Base-by-base conservation (phyloP, 345 rosid genomes). In the Rhodomyrtus tomentosa region DNA sequence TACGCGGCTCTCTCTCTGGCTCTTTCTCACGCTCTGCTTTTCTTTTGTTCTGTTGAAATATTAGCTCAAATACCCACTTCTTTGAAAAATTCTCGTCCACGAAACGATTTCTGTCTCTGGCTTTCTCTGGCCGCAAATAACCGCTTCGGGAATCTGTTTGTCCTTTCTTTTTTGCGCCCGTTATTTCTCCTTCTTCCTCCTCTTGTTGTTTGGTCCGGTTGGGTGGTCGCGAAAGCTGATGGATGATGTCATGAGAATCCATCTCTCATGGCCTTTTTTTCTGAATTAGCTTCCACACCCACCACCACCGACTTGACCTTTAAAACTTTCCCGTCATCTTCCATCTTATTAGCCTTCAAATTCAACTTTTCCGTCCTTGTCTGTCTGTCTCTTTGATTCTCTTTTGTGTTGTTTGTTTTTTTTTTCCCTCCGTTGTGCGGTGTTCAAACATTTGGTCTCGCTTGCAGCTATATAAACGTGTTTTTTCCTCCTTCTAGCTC, bases 281-380 rank as follows among this genome's bases (percentile, higher is more conserved):
- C 52, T 29, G 32, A 50, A 45, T 27, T 48, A 27, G 52, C 79
- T 59, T 20, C 79, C n/a, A 48, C 45, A 16, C 76, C 76, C 38
- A 62, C 42, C 76, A 20, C 42, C 42, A 62, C 76, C 42, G 76
- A 62, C 76, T 32, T 20, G 22, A 38, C 22, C 76, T 62, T 62
- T 16, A 62, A 62, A 7, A 38, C 84, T 73, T 56, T 82, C 73
- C 80, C 68, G 80, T 56, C 84, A 24, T 38, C 52, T 2, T 73
- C 29, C 36, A 38, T n/a, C 32, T 24, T n/a, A n/a, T 8, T 54
- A 11, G 51, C 53, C 5, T 82, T 84, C 42, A 2, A 84, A 88
- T 89, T 94, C 93, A 88, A 85, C 85, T 12, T 87, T 87, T 50
- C 79, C 88, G 85, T 36, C 45, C 10, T 21, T 18, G 45, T 68